Evolutionary conservation across 768 basidiomycete species (phyloP), one percentile per base, ranked within the genome.

Genomic region (Termitomyces sp.): DNA sequence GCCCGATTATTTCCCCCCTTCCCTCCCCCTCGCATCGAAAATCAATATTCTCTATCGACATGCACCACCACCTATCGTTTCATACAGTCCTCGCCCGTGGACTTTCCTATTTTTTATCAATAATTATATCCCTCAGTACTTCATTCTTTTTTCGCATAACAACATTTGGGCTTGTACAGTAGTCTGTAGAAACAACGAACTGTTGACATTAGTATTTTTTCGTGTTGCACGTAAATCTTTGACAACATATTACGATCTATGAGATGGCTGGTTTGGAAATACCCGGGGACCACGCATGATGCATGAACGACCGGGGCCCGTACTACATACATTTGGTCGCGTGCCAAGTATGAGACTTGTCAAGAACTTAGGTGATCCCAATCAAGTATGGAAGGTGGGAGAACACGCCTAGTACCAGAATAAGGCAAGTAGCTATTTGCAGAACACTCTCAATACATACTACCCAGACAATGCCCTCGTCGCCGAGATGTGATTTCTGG

Each of bases 161-260:
- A 41, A 41, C 36, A 51, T 46, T 56, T 52, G 62, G 54, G 62
- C 59, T 58, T 63, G 62, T 63, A 63, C 18, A 56, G 53, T 63
- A 53, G 40, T 43, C 0, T 54, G 53, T 54, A 54, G 53, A n/a
- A 54, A 41, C 28, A 28, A 43, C n/a, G 20, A 51, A 36, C 28
- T n/a, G 28, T n/a, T 53, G 35, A 38, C 5, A 30, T 53, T 43
- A 7, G 40, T 18, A 18, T n/a, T 41, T 7, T 41, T 23, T 40
- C 38, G 14, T 40, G 38, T 40, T 16, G 14, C 14, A 6, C 8
- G 5, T 16, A 40, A 40, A 5, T 5, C 36, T 36, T 5, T 12
- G 12, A 36, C 12, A 36, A 4, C 5, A 16, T 40, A n/a, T 43
- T n/a, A n/a, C 2, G 18, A n/a, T n/a, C 4, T 1, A 35, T n/a